Evolutionary conservation across 2,329 filamentous ascomycete genomes (phyloP).

Genomic region (Colletotrichum falcatum): DNA sequence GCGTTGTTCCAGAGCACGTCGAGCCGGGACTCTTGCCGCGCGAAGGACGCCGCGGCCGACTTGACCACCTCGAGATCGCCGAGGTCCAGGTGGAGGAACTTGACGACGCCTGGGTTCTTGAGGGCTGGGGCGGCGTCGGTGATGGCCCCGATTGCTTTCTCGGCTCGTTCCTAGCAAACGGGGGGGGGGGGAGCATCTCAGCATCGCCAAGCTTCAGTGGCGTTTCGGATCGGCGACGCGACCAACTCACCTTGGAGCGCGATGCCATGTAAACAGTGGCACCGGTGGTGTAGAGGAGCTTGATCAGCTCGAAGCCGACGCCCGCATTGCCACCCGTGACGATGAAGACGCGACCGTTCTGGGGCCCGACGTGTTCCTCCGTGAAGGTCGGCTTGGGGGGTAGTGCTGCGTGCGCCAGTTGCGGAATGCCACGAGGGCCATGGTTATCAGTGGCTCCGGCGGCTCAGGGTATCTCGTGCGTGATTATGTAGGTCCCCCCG

Average conservation of each 20-base stretch:
- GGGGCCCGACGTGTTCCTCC: slow-evolving; percentile 45
- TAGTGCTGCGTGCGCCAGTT: slow-evolving; percentile 29
- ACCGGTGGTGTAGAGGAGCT: slow-evolving; percentile 64
- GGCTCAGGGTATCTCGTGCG: not conserved
- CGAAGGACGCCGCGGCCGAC: slow-evolving; percentile 52
- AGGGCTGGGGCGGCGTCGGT: slow-evolving; percentile 25
- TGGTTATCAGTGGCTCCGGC: not conserved
- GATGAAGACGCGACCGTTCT: slow-evolving; percentile 54
- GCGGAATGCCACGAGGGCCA: not conserved
- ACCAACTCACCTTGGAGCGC: slow-evolving; percentile 48
- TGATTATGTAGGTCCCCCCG: not conserved
- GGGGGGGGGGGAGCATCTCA: not conserved
- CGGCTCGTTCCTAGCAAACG: slow-evolving; percentile 45
- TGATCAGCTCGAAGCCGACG: slow-evolving; percentile 63
- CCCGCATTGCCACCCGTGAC: slow-evolving; percentile 58
- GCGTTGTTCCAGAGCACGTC: slow-evolving; percentile 59
- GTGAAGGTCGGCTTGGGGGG: slow-evolving; percentile 46
- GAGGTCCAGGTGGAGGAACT: slow-evolving; percentile 55
- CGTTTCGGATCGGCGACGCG: slow-evolving; percentile 23
- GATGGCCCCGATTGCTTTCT: slow-evolving; percentile 50
- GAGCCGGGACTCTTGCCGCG: slow-evolving; percentile 52
- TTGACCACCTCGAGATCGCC: slow-evolving; percentile 56
- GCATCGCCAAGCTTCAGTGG: slow-evolving; percentile 37
- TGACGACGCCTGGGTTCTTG: slow-evolving; percentile 42
- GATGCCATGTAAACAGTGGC: slow-evolving; percentile 66